Evolutionary conservation across 1,284 basidiomycete species (phyloP), one percentile per base, ranked within the genome.

Genomic region (Ustilago sp.): DNA sequence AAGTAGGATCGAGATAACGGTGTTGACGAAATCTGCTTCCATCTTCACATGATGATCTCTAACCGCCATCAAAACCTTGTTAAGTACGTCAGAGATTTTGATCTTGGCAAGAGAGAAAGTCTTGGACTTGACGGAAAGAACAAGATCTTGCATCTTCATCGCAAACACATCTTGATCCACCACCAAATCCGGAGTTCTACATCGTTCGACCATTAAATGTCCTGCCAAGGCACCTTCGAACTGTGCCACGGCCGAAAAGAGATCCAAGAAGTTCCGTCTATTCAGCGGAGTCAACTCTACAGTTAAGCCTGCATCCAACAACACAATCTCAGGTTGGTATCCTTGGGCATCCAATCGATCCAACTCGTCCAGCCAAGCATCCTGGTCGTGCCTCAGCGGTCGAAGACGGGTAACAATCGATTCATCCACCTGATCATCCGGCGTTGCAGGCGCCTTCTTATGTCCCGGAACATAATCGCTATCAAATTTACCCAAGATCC

Each of bases 11-110:
- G 93, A 93, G 71, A 99, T 93, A 58, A 99, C 94, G 0, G 97
- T 99, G 86, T 99, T 98, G 82, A 99, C 92, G 85, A 99, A 99
- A 86, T 99, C 97, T 13, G 92, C 94, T 87, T 99, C 96, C 91
- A 99, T 93, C 89, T 95, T 98, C 79, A 99, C 97, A 85, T 98
- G 97, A 86, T 98, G 95, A 76, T 91, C 89, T 58, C 95, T 88
- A 1, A 99, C 95, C n/a, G 92, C 91, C 79, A 88, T 90, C 51
- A 99, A 88, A 8, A 98, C 95, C 77, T 96, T 92, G 7, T 90
- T 92, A 47, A 98, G 88, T 75, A 99, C 91, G 85, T 99, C 95
- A 34, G 93, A 93, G 67, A 99, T 97, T 87, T 94, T 94, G 88
- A 99, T 95, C 85, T 94, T 92, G 13, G 94, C 94, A 4, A 99